Conservation (phyloP, 176 grass and related monocot genomes). For the Zea luxurians region DNA sequence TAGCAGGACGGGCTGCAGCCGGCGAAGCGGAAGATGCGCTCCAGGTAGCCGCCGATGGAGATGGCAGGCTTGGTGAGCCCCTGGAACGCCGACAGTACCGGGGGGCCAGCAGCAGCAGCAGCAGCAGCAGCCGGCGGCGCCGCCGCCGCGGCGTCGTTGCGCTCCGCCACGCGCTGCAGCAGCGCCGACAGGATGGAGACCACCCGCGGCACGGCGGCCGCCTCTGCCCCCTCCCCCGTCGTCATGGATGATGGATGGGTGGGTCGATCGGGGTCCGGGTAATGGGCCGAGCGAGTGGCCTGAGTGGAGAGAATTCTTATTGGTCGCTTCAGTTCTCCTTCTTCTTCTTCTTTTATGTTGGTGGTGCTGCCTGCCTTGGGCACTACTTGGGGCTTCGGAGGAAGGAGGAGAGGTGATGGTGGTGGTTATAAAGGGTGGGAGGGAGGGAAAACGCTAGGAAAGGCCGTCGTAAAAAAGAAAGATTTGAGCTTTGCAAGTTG, state of each 20-base stretch:
- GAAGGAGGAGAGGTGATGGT: constrained; percentile 26
- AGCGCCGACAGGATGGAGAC: constrained; percentile 81
- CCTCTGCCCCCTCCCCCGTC: constrained; percentile 31
- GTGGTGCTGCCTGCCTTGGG: not conserved
- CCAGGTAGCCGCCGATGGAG: constrained; percentile 80
- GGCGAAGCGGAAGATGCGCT: constrained; percentile 96
- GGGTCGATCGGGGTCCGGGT: not conserved
- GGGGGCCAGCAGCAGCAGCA: not conserved
- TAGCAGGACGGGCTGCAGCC: constrained; percentile 89
- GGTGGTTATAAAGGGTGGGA: constrained; percentile 64
- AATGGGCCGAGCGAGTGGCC: too few relatives aligned
- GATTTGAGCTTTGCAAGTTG: constrained; percentile 27
- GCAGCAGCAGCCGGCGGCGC: not conserved
- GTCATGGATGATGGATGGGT: constrained; percentile 7
- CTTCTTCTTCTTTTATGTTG: too few relatives aligned
- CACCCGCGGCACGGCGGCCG: constrained; percentile 65
- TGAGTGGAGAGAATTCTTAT: too few relatives aligned
- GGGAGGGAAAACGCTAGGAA: constrained; percentile 35
- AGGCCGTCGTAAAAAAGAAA: not conserved
- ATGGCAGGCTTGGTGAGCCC: constrained; percentile 86
- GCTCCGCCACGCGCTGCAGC: constrained; percentile 65
- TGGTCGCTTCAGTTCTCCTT: too few relatives aligned
- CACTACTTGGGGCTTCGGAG: not conserved
- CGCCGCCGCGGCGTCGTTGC: constrained; percentile 52
- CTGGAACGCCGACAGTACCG: constrained; percentile 65